A percentile compares a stretch with the other conserved stretches of the same genome.
Evolutionary conservation across 208 protist species (phyloP).

Genomic region (Endotrypanum monterogeii): DNA sequence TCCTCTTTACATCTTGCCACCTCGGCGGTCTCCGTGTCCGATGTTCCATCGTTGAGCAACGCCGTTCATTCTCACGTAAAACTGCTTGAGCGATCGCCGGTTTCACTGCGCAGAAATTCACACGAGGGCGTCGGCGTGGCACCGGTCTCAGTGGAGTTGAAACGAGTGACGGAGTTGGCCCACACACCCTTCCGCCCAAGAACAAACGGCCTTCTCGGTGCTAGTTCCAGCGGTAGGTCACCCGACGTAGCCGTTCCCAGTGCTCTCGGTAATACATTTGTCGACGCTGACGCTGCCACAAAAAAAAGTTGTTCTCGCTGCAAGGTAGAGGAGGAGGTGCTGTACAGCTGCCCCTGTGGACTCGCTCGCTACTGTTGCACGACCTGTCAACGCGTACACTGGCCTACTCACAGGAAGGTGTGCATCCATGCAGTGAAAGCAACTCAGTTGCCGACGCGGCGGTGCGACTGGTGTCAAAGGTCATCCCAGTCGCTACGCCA

Average conservation of each 20-base stretch:
- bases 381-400: constrained; percentile 47
- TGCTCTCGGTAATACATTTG: neutral
- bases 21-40: neutral
- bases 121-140: neutral
- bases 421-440: constrained; percentile 19
- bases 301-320: constrained; percentile 18
- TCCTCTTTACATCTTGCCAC: neutral
- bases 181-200: neutral
- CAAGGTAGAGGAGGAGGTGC: constrained; percentile 20
- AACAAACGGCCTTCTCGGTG: neutral
- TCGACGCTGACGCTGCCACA: neutral
- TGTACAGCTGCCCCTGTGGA: constrained; percentile 45
- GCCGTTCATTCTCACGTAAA: neutral
- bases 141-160: neutral
- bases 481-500: constrained; percentile 20
- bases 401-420: constrained; percentile 33
- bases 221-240: neutral
- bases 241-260: neutral
- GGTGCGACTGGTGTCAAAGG: constrained; percentile 24
- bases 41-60: neutral
- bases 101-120: neutral
- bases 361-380: constrained; percentile 43
- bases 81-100: neutral
- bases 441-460: constrained; percentile 4
- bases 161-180: neutral